Evolutionary conservation across 768 basidiomycete genomes (phyloP), one percentile per base, ranked within the genome.

Genomic region (Bullera alba): DNA sequence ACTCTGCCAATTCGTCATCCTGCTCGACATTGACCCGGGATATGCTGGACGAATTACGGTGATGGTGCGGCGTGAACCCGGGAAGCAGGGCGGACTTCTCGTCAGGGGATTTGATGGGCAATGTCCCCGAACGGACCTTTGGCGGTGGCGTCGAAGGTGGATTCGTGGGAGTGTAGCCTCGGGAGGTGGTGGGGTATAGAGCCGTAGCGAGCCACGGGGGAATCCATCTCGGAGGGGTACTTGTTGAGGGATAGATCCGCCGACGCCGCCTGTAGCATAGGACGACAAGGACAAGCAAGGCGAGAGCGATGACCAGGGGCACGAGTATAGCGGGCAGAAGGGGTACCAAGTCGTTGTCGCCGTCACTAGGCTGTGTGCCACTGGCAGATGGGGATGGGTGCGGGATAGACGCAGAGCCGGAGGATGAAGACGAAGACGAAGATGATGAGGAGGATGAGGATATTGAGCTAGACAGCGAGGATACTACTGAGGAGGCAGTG

Each of bases 51-150:
- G 42, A 28, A 28, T 43, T 6, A 12, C 42, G 19, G 28, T 43
- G 42, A 21, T 43, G 42, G 27, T 43, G 42, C 12, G 42, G 42
- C 5, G 42, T 43, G 25, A 43, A 43, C 12, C 27, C 42, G 21
- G 42, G 23, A 12, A 43, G 28, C 12, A 43, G 25, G 7, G 42
- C 42, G 14, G 42, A 43, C 28, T 28, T 25, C 26, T 43, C 42
- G 5, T 6, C 28, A 6, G 42, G 42, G 8, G 37, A 39, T 21
- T 21, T n/a, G n/a, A n/a, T n/a, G n/a, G n/a, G n/a, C n/a, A n/a
- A n/a, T n/a, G n/a, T n/a, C n/a, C n/a, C n/a, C n/a, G n/a, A n/a
- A n/a, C n/a, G n/a, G n/a, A n/a, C n/a, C n/a, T n/a, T n/a, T n/a
- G 10, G 42, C 6, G 42, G 42, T 43, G 21, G 38, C 12, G 38